These are phyloP conservation scores for Acanthamoeba triangularis DNA, from an alignment of 208 protist species.

Conservation along the genomic window DNA sequence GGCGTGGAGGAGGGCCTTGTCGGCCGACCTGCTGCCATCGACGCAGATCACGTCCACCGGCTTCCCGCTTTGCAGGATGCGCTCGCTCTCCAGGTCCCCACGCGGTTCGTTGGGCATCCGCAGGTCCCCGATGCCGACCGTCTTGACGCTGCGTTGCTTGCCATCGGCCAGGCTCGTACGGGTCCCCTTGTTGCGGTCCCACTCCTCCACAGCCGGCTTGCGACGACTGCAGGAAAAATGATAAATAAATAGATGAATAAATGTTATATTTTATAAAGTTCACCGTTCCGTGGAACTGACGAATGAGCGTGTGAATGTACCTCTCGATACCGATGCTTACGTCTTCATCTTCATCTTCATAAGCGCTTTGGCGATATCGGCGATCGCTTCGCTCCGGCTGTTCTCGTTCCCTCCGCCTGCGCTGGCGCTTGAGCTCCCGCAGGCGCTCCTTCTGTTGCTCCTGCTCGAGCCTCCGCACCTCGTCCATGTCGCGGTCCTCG, in stretches of 20 bases:
- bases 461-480: background rate
- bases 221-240: background rate
- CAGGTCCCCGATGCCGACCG: background rate
- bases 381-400: background rate
- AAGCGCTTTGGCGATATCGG: background rate
- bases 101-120: background rate
- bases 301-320: background rate
- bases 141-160: background rate
- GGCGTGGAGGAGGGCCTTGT: background rate
- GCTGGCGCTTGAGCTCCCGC: background rate
- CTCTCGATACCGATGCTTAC: background rate
- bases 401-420: background rate
- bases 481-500: background rate
- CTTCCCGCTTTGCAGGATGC: background rate
- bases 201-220: background rate
- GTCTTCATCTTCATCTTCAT: background rate
- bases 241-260: background rate
- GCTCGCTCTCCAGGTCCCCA: background rate
- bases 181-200: constrained; percentile 9
- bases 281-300: background rate
- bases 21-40: background rate
- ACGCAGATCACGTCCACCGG: constrained; percentile 24
- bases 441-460: background rate
- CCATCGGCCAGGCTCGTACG: background rate
- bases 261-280: background rate